Base-by-base conservation (phyloP, 2,329 filamentous ascomycete genomes). In the Chaetomium strumarium region DNA sequence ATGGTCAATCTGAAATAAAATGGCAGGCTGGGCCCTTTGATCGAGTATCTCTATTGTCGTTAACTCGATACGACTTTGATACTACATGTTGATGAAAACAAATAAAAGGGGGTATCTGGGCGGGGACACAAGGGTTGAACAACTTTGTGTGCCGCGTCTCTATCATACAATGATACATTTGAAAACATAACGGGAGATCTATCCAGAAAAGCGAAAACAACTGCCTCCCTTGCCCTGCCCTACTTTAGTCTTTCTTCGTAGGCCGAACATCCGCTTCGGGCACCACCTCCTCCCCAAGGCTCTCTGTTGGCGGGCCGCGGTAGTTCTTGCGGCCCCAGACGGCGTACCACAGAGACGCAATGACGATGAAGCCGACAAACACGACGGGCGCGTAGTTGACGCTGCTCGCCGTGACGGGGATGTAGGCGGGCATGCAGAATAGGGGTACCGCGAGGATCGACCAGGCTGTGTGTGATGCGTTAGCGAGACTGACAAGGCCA, bases 351-450 rank as follows among this genome's bases (percentile, higher is more conserved):
- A 70, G 67, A 10, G 73, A 75, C 1, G 85, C 80, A 52, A 88
- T 75, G 37, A 72, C 45, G 50, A 79, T 76, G 56, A 86, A 84
- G 5, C 75, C 83, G 24, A 85, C 78, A 60, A 89, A 88, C n/a
- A 90, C 85, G 33, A 83, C 85, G 13, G 82, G 82, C 1, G 85
- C 85, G 67, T 88, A 90, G 74, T 90, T 90, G 74, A 88, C 84
- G 37, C 73, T 76, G 16, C 69, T 65, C 6, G 76, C 68, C 0
- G 75, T 77, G 37, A 86, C 81, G 6, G 81, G 81, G n/a, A 86
- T 70, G 40, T 69, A 68, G 0, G 81, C 77, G 0, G 84, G 85
- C 82, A 87, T 86, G 68, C 82, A 89, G 74, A 89, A 89, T 14
- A 89, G 77, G 1, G 85, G 84, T 48, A 88, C 79, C 34, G 83